Percentiles rank a stretch among this genome's conserved stretches.
These are phyloP conservation scores for Apodospora peruviana DNA, from an alignment of 495 filamentous ascomycete genomes.

Conservation along the genomic window DNA sequence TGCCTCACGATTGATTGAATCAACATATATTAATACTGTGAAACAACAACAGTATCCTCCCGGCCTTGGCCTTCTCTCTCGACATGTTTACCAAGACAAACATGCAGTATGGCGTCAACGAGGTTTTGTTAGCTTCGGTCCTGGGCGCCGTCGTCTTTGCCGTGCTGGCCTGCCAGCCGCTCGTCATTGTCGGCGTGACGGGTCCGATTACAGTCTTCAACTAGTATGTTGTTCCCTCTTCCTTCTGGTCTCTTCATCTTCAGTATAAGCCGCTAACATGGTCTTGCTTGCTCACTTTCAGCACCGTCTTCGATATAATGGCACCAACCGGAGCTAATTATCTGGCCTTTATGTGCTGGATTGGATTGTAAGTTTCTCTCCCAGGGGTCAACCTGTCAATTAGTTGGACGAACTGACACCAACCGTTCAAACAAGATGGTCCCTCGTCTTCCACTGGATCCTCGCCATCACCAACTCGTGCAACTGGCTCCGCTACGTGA, in stretches of 20 bases:
- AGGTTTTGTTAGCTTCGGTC: constrained; percentile 74
- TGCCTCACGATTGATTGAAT: no score
- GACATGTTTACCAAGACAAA: constrained; percentile 81
- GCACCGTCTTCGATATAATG: constrained; percentile 80
- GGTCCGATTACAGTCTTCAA: constrained; percentile 86
- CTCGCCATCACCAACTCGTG: constrained; percentile 75
- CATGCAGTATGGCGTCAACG: constrained; percentile 78
- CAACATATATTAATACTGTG: background rate
- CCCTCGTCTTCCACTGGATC: constrained; percentile 72
- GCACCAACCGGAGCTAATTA: constrained; percentile 61
- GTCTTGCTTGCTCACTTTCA: constrained; percentile 18
- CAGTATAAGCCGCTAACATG: background rate
- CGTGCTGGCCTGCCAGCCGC: constrained; percentile 67
- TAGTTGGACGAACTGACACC: background rate
- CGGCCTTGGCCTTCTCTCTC: constrained; percentile 75
- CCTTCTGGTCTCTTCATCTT: background rate
- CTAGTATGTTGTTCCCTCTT: constrained; percentile 42
- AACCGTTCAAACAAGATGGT: constrained; percentile 50
- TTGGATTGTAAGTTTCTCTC: constrained; percentile 54
- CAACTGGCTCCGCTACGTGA: constrained; percentile 75
- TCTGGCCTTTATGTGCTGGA: constrained; percentile 80
- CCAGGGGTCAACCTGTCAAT: background rate
- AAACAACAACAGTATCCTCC: constrained; percentile 58
- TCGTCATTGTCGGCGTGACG: constrained; percentile 88
- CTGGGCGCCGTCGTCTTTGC: constrained; percentile 73